Base-by-base conservation (phyloP, 148 eudicot genomes). In the Dianthus caryophyllus region DNA sequence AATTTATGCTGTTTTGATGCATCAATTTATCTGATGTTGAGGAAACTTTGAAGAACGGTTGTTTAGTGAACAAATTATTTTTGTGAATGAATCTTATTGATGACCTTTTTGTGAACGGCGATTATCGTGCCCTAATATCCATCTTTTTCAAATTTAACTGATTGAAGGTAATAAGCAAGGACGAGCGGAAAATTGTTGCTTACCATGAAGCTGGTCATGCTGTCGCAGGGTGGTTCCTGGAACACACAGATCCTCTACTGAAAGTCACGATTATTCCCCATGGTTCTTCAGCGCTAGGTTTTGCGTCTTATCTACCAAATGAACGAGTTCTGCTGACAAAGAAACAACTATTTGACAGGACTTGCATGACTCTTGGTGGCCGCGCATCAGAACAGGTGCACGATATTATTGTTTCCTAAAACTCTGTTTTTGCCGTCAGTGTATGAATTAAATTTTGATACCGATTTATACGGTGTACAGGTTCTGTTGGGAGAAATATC, bases 361-460 rank as follows among this genome's bases (percentile, higher is more conserved):
- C 91, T 22, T 90, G 97, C 74, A 90, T 88, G 97, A 90, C 97
- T 31, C 87, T 90, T 73, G 97, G 97, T 58, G 97, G 97, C 39
- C 85, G 97, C 56, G 97, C 97, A 48, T 84, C 97, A 71, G 97
- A 90, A 61, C 88, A 90, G 89, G 44, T 33, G 38, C 2, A 11
- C 5, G 57, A 58, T 48, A 2, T 15, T 26, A n/a, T 25, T 43
- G 1, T 20, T 47, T 29, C 41, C n/a, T 17, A 22, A 20, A n/a
- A 46, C 4, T 0, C 18, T 18, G 13, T 55, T 25, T 25, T 25
- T 2, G 30, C 25, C 26, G 36, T 11, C 30, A 22, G 10, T 53
- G 10, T 43, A 5, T 31, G 24, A 21, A 18, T 53, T 16, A 14
- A 38, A 51, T 58, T 41, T 22, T 54, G 26, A 53, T 18, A 21